These are phyloP conservation scores for Handroanthus guayacan DNA, from an alignment of 257 asterid genomes.

Conservation along the genomic window DNA sequence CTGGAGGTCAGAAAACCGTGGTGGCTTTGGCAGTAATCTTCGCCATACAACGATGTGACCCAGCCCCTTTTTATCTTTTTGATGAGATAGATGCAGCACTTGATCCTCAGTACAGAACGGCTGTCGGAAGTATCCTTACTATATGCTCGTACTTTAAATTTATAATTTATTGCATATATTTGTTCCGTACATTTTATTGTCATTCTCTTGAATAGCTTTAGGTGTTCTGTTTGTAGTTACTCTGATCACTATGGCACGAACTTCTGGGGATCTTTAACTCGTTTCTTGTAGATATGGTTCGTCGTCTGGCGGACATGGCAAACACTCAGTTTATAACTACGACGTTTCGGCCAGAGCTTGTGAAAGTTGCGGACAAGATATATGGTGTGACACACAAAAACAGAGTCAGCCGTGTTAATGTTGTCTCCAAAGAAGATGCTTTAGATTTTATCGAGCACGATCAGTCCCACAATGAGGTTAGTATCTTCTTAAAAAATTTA, in stretches of 20 bases:
- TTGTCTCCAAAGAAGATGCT: conserved; percentile 79
- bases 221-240: conserved; percentile 1
- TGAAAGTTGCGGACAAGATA: conserved; percentile 95
- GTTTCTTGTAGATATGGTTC: conserved; percentile 79
- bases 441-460: conserved; percentile 85
- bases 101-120: conserved; percentile 99
- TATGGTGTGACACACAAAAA: conserved; percentile 91
- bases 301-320: conserved; percentile 87
- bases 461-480: conserved; percentile 86
- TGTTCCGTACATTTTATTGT: background rate
- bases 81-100: conserved; percentile 99
- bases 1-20: conserved; percentile 99
- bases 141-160: conserved; percentile 10
- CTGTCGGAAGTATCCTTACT: conserved; percentile 97
- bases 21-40: conserved; percentile 93
- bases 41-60: conserved; percentile 98
- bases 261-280: conserved; percentile 52
- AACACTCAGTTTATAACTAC: conserved; percentile 94
- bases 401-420: conserved; percentile 87
- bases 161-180: background rate
- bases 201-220: conserved; percentile 4
- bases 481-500: conserved; percentile 20
- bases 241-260: conserved; percentile 6
- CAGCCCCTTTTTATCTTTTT: conserved; percentile 98
- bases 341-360: conserved; percentile 90